Percentiles rank a stretch among this genome's conserved stretches.
phyloP scores from a whole-genome alignment of 192 early-diverging fungal species.

The Spizellomyces sp. region DNA sequence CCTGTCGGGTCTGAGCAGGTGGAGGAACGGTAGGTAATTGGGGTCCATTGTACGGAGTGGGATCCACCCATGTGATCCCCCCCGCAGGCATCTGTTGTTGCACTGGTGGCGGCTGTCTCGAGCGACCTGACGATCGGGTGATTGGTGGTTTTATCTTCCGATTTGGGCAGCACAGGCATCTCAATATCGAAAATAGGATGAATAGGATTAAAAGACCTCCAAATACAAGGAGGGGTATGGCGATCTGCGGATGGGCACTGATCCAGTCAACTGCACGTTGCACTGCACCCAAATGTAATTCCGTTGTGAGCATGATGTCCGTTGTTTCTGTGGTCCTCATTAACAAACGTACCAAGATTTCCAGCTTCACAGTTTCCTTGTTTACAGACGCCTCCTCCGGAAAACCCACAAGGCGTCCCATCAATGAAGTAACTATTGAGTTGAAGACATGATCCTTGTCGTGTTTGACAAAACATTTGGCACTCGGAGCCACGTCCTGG shows the following conservation, averaged over 20 bases:
- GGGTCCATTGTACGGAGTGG: constrained; percentile 36
- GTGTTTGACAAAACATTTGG: constrained; percentile 33
- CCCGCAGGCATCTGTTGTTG: not conserved
- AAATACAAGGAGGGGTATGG: constrained; percentile 41
- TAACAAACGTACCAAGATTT: constrained; percentile 16
- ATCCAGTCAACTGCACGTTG: constrained; percentile 37
- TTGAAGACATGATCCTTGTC: constrained; percentile 30
- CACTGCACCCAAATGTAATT: constrained; percentile 20
- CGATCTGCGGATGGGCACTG: constrained; percentile 30
- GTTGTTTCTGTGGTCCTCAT: not conserved
- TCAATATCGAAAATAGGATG: constrained; percentile 22
- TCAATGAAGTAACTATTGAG: constrained; percentile 48
- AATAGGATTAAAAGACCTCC: constrained; percentile 36
- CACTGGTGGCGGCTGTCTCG: not conserved
- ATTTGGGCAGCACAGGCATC: constrained; percentile 28
- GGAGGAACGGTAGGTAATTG: not conserved
- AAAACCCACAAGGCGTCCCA: constrained; percentile 45
- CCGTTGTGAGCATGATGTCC: constrained; percentile 1
- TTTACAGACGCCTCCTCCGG: constrained; percentile 19
- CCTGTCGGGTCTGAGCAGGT: not conserved
- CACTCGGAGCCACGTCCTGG: constrained; percentile 34
- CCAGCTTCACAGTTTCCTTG: constrained; percentile 35
- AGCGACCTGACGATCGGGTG: constrained; percentile 4
- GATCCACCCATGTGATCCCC: constrained; percentile 29
- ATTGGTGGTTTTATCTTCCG: not conserved